A percentile compares a stretch with the other conserved stretches of the same genome.
phyloP scores from a whole-genome alignment of 805 yeast species.

The Cyberlindnera bimundalis region DNA sequence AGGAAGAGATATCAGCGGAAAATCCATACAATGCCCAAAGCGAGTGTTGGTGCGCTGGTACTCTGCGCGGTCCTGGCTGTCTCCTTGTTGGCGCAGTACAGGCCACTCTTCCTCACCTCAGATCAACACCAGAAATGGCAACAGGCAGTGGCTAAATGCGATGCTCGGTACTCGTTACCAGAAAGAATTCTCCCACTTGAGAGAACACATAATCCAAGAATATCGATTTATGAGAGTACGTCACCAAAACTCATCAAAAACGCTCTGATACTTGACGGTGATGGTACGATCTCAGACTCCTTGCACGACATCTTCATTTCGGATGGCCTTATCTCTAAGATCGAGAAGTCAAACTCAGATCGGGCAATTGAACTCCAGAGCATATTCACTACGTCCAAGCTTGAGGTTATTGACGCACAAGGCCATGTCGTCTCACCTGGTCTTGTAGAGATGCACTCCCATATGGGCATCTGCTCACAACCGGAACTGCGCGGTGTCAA shows the following conservation, averaged over 20 bases:
- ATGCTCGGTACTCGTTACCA: constrained; percentile 3
- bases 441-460: constrained; percentile 12
- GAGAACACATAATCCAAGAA: constrained; percentile 6
- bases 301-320: constrained; percentile 6
- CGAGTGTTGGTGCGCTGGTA: background rate
- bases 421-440: constrained; percentile 11
- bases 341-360: background rate
- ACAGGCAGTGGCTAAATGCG: constrained; percentile 3
- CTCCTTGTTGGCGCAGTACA: background rate
- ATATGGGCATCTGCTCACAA: constrained; percentile 9
- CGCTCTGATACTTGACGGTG: constrained; percentile 10
- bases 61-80: background rate
- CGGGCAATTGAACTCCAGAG: background rate
- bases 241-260: constrained; percentile 4
- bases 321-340: constrained; percentile 2
- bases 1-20: background rate
- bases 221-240: background rate
- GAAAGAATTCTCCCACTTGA: constrained; percentile 2
- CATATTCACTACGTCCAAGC: background rate
- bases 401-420: constrained; percentile 6
- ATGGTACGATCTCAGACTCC: background rate
- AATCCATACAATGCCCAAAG: background rate
- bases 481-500: constrained; percentile 11
- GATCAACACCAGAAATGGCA: constrained; percentile 2
- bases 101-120: background rate